Evolutionary conservation across 345 rosid species (phyloP).

Genomic region (Carallia brachiata): DNA sequence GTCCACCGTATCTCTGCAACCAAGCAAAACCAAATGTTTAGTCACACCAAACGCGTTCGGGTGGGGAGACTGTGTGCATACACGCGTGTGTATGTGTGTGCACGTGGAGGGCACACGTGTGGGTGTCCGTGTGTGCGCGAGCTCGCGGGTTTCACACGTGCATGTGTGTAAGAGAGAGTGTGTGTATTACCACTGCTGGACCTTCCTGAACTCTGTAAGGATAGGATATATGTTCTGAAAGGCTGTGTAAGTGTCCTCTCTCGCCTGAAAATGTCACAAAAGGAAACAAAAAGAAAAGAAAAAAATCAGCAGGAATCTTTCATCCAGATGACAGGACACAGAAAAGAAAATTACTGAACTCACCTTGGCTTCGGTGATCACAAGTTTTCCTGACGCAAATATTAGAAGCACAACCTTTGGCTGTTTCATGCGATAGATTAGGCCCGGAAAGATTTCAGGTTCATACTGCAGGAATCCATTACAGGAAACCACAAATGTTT

Average conservation of each 20-base stretch:
- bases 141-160: too few species aligned
- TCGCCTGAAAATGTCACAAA: conserved; percentile 43
- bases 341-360: background rate
- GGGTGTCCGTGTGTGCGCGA: too few species aligned
- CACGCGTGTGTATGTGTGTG: too few species aligned
- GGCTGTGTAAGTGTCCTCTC: conserved; percentile 90
- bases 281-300: background rate
- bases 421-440: conserved; percentile 93
- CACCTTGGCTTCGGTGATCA: conserved; percentile 98
- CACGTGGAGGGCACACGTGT: too few species aligned
- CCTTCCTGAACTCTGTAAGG: conserved; percentile 84
- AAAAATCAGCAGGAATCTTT: background rate
- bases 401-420: conserved; percentile 96
- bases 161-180: too few species aligned
- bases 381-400: conserved; percentile 95
- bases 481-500: background rate
- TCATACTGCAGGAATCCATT: conserved; percentile 61
- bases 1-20: too few species aligned
- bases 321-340: too few species aligned
- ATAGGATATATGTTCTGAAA: conserved; percentile 97
- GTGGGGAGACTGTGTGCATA: too few species aligned
- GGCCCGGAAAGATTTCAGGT: conserved; percentile 96
- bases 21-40: too few species aligned
- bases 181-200: conserved; percentile 64
- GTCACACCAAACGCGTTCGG: too few species aligned